A percentile compares a stretch with the other conserved stretches of the same genome.
Evolutionary conservation across 768 basidiomycete genomes (phyloP).

Genomic region (Xerocomus brunneocitrinus): DNA sequence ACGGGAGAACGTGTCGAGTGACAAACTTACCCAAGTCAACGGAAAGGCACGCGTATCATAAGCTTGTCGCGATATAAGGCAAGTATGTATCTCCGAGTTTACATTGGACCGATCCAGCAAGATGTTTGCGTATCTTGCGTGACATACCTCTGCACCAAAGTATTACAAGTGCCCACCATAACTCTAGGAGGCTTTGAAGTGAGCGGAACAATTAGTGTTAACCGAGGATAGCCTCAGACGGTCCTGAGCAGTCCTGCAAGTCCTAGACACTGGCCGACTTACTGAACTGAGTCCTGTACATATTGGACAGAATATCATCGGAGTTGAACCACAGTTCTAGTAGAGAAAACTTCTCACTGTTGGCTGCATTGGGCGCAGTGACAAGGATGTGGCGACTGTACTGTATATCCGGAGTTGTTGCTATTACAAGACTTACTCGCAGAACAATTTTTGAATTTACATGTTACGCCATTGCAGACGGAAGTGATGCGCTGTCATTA

Average conservation of each 20-base stretch:
- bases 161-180: neutral
- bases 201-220: no score
- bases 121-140: neutral
- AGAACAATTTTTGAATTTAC: neutral
- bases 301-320: neutral
- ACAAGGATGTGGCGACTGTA: no score
- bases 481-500: no score
- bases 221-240: no score
- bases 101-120: neutral
- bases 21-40: neutral
- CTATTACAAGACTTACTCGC: neutral
- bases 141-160: neutral
- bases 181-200: no score
- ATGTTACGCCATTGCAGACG: neutral
- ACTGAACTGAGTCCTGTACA: no score
- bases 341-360: neutral
- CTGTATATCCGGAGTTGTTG: no score
- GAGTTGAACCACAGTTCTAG: neutral
- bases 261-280: no score
- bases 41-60: neutral
- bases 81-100: neutral
- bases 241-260: no score
- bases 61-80: no score
- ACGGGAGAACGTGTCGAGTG: neutral
- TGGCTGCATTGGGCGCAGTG: neutral